These are phyloP conservation scores for Aphanomyces invadans DNA, from an alignment of 352 stramenopile genomes.

Conservation along the genomic window DNA sequence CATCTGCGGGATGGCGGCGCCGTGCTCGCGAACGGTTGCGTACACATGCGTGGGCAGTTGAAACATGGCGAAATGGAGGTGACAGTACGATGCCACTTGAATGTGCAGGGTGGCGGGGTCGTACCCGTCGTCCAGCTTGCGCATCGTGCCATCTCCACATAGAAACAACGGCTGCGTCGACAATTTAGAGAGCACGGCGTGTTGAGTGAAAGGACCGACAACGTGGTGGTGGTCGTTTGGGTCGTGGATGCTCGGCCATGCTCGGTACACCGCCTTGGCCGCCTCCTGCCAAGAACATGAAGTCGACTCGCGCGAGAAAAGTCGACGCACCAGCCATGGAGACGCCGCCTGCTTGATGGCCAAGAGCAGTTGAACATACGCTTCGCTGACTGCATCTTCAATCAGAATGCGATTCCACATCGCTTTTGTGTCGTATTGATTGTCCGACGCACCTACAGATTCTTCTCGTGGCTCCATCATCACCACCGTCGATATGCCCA, in stretches of 20 bases:
- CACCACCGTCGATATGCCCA: background rate
- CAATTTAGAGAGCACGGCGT: conserved; percentile 38
- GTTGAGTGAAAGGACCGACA: conserved; percentile 39
- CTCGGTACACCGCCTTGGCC: conserved; percentile 48
- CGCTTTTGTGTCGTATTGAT: background rate
- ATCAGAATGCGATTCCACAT: conserved; percentile 61
- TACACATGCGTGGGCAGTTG: conserved; percentile 41
- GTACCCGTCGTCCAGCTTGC: conserved; percentile 43
- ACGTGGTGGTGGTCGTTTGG: conserved; percentile 30
- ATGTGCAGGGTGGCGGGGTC: conserved; percentile 57
- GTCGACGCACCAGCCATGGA: background rate
- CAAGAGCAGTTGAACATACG: conserved; percentile 57
- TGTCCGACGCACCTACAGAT: background rate
- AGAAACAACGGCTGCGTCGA: conserved; percentile 49
- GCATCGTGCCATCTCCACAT: conserved; percentile 57
- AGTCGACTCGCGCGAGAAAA: background rate
- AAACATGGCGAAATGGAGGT: conserved; percentile 69
- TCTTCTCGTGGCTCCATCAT: background rate
- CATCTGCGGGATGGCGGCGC: conserved; percentile 44
- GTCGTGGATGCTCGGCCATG: conserved; percentile 59
- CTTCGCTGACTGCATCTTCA: conserved; percentile 52
- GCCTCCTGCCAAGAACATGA: background rate
- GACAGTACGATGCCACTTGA: conserved; percentile 62
- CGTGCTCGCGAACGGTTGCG: conserved; percentile 36
- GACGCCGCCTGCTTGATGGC: conserved; percentile 28